phyloP scores from a whole-genome alignment of 345 rosid genomes.

The Arabidopsis arenosa region DNA sequence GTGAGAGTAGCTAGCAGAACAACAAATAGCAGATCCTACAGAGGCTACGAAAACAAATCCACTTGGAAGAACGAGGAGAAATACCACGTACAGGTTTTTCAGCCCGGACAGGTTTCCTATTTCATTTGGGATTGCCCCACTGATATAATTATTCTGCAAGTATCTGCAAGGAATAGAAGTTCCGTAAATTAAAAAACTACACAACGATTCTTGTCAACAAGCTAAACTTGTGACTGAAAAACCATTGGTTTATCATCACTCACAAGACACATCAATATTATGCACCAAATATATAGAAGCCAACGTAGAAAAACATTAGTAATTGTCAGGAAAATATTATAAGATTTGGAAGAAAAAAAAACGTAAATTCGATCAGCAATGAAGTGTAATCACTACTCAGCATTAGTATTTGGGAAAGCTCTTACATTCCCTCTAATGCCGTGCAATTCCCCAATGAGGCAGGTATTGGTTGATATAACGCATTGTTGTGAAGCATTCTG shows the following conservation, averaged over 20 bases:
- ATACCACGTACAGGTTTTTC: conserved; percentile 64
- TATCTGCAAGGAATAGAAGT: conserved; percentile 55
- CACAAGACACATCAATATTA: conserved; percentile 21
- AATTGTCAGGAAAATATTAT: background rate
- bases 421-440: conserved; percentile 82
- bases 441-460: conserved; percentile 79
- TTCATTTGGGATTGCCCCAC: conserved; percentile 83
- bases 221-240: conserved; percentile 21
- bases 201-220: conserved; percentile 14
- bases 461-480: conserved; percentile 86
- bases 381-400: background rate
- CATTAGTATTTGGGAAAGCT: conserved; percentile 13
- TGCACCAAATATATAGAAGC: conserved; percentile 8
- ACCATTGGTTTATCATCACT: conserved; percentile 5
- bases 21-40: conserved; percentile 14
- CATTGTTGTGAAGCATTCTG: conserved; percentile 83
- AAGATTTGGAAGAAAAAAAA: background rate
- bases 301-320: background rate
- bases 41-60: background rate
- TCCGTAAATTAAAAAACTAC: background rate
- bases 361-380: background rate
- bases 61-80: conserved; percentile 24
- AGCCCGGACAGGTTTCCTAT: conserved; percentile 79
- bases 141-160: conserved; percentile 92
- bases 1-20: conserved; percentile 9